These are phyloP conservation scores for Claviceps sp. DNA, from an alignment of 2,329 filamentous ascomycete genomes.

Conservation along the genomic window DNA sequence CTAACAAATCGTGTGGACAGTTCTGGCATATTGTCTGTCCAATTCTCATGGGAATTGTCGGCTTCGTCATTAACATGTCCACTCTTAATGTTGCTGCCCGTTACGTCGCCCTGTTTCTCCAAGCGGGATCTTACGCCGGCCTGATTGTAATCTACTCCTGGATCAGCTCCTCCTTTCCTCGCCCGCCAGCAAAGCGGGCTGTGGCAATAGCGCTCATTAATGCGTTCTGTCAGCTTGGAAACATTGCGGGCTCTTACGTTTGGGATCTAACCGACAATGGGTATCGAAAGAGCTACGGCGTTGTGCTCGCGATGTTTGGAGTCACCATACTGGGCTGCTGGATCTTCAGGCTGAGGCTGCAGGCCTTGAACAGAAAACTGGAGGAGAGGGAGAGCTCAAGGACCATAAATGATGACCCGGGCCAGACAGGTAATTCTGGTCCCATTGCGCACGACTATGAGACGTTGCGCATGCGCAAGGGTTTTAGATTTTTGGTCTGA, in stretches of 20 bases:
- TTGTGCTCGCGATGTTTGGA: slow-evolving; percentile 52
- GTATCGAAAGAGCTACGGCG: slow-evolving; percentile 50
- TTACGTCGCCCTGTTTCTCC: slow-evolving; percentile 47
- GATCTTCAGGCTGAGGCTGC: slow-evolving; percentile 32
- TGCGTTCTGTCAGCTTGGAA: slow-evolving; percentile 42
- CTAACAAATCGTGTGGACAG: slow-evolving; percentile 14
- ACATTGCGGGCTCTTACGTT: slow-evolving; percentile 48
- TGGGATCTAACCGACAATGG: slow-evolving; percentile 47
- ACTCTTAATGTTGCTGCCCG: slow-evolving; percentile 42
- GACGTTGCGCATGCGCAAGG: slow-evolving; percentile 4
- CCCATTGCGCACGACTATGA: background rate
- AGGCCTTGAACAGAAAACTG: slow-evolving; percentile 32
- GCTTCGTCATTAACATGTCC: slow-evolving; percentile 47
- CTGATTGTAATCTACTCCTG: slow-evolving; percentile 46
- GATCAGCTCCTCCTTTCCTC: slow-evolving; percentile 44
- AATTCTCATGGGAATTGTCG: slow-evolving; percentile 37
- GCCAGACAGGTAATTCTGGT: background rate
- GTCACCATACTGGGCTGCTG: slow-evolving; percentile 40
- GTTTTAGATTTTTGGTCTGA: slow-evolving; percentile 4
- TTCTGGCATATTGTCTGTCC: slow-evolving; percentile 46
- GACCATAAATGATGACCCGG: background rate
- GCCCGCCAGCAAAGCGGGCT: slow-evolving; percentile 46
- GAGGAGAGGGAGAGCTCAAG: slow-evolving; percentile 23
- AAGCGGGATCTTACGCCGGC: slow-evolving; percentile 43
- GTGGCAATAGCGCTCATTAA: slow-evolving; percentile 49